Evolutionary conservation across 805 yeast species (phyloP).

Genomic region (Starmerella apis): DNA sequence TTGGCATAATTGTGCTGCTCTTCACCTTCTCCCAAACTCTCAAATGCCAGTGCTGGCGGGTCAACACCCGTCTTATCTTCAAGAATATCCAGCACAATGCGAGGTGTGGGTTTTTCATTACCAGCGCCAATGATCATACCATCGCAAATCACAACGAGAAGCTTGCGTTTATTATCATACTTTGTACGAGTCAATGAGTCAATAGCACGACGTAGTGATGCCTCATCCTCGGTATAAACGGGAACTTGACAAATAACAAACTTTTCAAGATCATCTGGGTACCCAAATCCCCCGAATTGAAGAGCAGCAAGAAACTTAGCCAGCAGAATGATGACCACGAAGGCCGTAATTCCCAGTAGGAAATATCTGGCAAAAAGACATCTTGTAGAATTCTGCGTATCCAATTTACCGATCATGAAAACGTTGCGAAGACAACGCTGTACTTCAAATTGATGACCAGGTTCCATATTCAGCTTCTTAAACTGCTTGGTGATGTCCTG

Average conservation of each 20-base stretch:
- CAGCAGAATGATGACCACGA: constrained; percentile 32
- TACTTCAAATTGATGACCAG: constrained; percentile 25
- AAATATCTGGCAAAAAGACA: constrained; percentile 38
- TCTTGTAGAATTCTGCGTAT: constrained; percentile 33
- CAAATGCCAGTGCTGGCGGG: constrained; percentile 44
- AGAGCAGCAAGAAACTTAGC: constrained; percentile 36
- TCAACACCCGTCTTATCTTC: constrained; percentile 44
- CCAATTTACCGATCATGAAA: constrained; percentile 35
- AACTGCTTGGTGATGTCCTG: constrained; percentile 31
- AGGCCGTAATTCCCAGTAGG: constrained; percentile 33
- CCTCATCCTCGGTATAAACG: constrained; percentile 52
- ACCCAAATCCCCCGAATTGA: constrained; percentile 31
- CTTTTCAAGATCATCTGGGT: constrained; percentile 34
- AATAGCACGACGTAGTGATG: constrained; percentile 44
- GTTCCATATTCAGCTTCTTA: constrained; percentile 25
- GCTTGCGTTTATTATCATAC: constrained; percentile 50
- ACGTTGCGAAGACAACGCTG: constrained; percentile 33
- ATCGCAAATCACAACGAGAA: constrained; percentile 49
- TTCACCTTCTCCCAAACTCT: constrained; percentile 50
- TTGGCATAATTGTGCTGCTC: constrained; percentile 57
- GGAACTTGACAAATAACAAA: constrained; percentile 42
- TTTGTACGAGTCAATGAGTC: constrained; percentile 50
- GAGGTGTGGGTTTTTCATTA: constrained; percentile 49
- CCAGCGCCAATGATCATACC: constrained; percentile 56
- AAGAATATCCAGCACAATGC: constrained; percentile 46